phyloP scores from a whole-genome alignment of 441 rosid genomes.

The Eutrema salsugineum region DNA sequence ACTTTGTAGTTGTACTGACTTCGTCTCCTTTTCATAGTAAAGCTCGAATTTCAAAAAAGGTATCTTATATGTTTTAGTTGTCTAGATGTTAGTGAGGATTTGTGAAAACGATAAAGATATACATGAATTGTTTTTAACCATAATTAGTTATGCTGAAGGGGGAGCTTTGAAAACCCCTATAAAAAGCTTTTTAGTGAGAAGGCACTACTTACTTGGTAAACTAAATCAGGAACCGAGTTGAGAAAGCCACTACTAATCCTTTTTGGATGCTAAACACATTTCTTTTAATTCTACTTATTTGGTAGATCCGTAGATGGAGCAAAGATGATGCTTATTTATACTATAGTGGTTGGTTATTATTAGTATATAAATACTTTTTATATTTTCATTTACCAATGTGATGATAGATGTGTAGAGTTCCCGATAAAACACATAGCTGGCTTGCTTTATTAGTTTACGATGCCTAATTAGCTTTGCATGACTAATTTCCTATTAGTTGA shows the following conservation, averaged over 20 bases:
- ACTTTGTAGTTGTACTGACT: slow-evolving; percentile 7
- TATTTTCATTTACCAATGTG: not conserved
- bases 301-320: not conserved
- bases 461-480: not conserved
- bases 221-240: slow-evolving; percentile 14
- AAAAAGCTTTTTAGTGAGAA: slow-evolving; percentile 14
- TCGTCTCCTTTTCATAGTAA: slow-evolving; percentile 22
- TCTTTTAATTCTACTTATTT: not conserved
- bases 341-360: slow-evolving; percentile 9
- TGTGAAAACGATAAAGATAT: slow-evolving; percentile 22
- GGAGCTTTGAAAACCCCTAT: slow-evolving; percentile 7
- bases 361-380: not conserved
- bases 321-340: not conserved
- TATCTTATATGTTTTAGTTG: slow-evolving; percentile 20
- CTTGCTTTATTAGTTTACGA: slow-evolving; percentile 7
- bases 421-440: not conserved
- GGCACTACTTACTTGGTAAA: slow-evolving; percentile 20
- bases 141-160: slow-evolving; percentile 8
- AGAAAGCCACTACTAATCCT: not conserved
- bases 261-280: not conserved
- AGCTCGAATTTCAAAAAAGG: slow-evolving; percentile 22
- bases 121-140: not conserved
- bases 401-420: not conserved
- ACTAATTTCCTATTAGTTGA: not conserved
- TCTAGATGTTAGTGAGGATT: slow-evolving; percentile 24